Evolutionary conservation across 352 stramenopile species (phyloP).

Genomic region (Pythium volutum): DNA sequence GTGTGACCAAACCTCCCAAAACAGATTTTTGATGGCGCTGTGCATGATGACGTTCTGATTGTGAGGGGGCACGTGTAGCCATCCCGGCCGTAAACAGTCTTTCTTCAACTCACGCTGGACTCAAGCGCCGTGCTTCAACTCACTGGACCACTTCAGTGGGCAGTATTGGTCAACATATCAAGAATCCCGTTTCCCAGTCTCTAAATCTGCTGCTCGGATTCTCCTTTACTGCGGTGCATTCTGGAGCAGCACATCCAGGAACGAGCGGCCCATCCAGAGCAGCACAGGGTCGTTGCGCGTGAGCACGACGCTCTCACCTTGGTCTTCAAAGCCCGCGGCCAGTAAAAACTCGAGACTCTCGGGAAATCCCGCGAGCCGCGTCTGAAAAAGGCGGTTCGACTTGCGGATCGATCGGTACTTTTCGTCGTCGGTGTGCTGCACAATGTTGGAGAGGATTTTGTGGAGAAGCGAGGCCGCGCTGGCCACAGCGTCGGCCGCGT

Average conservation of each 20-base stretch:
- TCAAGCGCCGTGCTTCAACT: no score
- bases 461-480: slow-evolving; percentile 46
- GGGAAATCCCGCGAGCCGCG: slow-evolving; percentile 42
- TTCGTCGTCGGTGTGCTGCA: slow-evolving; percentile 43
- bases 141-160: no score
- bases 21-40: no score
- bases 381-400: slow-evolving; percentile 54
- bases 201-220: neutral
- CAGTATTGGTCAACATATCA: no score
- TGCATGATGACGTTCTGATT: no score
- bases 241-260: slow-evolving; percentile 45
- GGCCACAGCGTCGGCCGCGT: slow-evolving; percentile 29
- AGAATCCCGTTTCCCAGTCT: no score
- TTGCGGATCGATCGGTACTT: slow-evolving; percentile 75
- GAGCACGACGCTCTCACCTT: slow-evolving; percentile 51
- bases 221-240: neutral
- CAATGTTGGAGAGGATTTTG: slow-evolving; percentile 75
- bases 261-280: slow-evolving; percentile 64
- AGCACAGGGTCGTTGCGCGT: slow-evolving; percentile 55
- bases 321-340: slow-evolving; percentile 65
- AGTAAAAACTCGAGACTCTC: slow-evolving; percentile 65
- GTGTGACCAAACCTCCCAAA: neutral
- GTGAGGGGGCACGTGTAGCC: no score
- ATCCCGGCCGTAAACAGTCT: no score
- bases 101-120: no score